A percentile compares a stretch with the other conserved stretches of the same genome.
Evolutionary conservation across 202 grass and related monocot species (phyloP).

Genomic region (Panicum hallii): DNA sequence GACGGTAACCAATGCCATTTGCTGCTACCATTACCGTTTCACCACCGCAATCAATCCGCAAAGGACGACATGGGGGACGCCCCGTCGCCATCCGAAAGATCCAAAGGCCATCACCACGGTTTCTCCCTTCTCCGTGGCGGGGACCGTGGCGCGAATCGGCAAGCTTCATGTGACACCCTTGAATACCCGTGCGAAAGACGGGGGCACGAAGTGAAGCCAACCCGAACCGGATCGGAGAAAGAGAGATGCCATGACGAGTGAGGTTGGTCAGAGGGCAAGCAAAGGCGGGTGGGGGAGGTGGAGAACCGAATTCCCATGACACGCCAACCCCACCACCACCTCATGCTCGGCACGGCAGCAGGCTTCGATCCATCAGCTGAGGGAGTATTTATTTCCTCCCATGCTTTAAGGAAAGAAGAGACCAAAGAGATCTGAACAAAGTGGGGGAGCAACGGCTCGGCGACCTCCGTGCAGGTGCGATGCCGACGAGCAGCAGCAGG

Average conservation of each 20-base stretch:
- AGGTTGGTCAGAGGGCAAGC: conserved; percentile 47
- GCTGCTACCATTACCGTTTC: conserved; percentile 16
- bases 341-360: not conserved
- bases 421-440: conserved; percentile 69
- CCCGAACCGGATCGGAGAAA: conserved; percentile 44
- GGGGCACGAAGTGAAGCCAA: conserved; percentile 31
- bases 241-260: conserved; percentile 7
- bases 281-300: conserved; percentile 20
- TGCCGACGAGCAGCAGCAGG: conserved; percentile 38
- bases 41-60: conserved; percentile 31
- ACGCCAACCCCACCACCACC: conserved; percentile 57
- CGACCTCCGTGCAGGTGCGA: conserved; percentile 46
- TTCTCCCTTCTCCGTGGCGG: conserved; percentile 17
- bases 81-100: conserved; percentile 42
- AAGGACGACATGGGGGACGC: conserved; percentile 21
- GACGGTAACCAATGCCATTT: not conserved
- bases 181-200: conserved; percentile 40
- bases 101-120: conserved; percentile 34
- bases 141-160: conserved; percentile 32
- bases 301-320: conserved; percentile 56
- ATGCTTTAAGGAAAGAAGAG: conserved; percentile 72
- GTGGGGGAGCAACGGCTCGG: conserved; percentile 48
- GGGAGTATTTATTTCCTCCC: conserved; percentile 54
- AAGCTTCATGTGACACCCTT: conserved; percentile 63
- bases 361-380: not conserved